phyloP scores from a whole-genome alignment of 805 yeast genomes.

The Sugiyamaella boreocaroliniensis region DNA sequence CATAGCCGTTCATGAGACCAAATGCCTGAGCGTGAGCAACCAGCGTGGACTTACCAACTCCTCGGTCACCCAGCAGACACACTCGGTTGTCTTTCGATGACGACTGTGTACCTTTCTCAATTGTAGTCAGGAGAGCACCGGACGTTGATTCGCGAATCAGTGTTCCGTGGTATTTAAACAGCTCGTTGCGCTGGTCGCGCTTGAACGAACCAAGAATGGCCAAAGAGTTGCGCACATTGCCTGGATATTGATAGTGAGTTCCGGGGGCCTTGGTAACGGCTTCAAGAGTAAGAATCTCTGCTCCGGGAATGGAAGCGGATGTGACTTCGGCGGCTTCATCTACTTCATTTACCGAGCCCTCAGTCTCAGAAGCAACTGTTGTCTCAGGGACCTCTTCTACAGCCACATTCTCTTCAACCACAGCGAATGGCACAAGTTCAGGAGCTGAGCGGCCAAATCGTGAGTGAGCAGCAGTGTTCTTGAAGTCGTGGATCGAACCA shows the following conservation, averaged over 20 bases:
- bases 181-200: slow-evolving; percentile 61
- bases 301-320: slow-evolving; percentile 9
- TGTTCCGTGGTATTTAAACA: slow-evolving; percentile 54
- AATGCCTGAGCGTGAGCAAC: slow-evolving; percentile 64
- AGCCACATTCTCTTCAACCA: background rate
- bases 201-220: slow-evolving; percentile 56
- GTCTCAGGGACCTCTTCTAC: background rate
- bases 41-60: slow-evolving; percentile 73
- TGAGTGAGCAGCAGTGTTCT: slow-evolving; percentile 14
- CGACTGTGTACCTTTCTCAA: slow-evolving; percentile 31
- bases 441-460: slow-evolving; percentile 8
- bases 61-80: slow-evolving; percentile 60
- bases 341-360: too few species aligned
- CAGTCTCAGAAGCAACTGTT: background rate
- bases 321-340: background rate
- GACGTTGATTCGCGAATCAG: slow-evolving; percentile 52
- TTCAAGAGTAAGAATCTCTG: slow-evolving; percentile 4
- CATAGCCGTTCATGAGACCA: slow-evolving; percentile 35
- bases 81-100: slow-evolving; percentile 41
- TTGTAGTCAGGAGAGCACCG: slow-evolving; percentile 34
- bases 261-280: slow-evolving; percentile 3
- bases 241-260: slow-evolving; percentile 32
- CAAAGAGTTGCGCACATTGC: slow-evolving; percentile 38
- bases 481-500: slow-evolving; percentile 17
- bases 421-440: background rate